Evolutionary conservation across 1,139 yeast species (phyloP).

Genomic region (Magnusiomyces magnusii): DNA sequence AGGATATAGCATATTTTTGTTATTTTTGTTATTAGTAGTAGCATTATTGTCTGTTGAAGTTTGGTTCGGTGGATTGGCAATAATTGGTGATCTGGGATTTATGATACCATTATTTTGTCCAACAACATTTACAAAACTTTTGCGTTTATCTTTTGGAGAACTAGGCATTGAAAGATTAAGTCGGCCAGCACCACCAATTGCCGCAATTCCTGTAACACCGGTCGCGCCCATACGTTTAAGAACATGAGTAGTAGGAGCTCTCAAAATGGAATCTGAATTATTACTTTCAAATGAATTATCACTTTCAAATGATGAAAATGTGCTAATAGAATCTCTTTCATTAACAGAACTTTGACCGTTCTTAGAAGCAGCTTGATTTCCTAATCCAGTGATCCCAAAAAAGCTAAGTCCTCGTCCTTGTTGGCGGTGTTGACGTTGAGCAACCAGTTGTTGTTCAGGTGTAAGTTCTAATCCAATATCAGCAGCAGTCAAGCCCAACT

Average conservation of each 20-base stretch:
- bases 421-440: not conserved
- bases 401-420: not conserved
- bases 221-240: not conserved
- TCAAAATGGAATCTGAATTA: not conserved
- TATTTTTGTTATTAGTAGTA: not conserved
- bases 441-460: not conserved
- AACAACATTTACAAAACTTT: not conserved
- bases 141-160: not conserved
- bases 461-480: not conserved
- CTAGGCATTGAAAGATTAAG: not conserved
- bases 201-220: not conserved
- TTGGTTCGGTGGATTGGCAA: no score
- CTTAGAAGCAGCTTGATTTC: not conserved
- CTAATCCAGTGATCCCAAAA: not conserved
- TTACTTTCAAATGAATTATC: not conserved
- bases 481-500: not conserved
- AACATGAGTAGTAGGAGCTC: not conserved
- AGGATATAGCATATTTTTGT: conserved; percentile 8
- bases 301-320: not conserved
- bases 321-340: no score
- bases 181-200: not conserved
- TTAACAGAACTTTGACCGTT: not conserved
- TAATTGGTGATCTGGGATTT: not conserved
- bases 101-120: not conserved
- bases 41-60: not conserved